Evolutionary conservation across 1,139 yeast genomes (phyloP).

Genomic region (Lodderomyces margitis): DNA sequence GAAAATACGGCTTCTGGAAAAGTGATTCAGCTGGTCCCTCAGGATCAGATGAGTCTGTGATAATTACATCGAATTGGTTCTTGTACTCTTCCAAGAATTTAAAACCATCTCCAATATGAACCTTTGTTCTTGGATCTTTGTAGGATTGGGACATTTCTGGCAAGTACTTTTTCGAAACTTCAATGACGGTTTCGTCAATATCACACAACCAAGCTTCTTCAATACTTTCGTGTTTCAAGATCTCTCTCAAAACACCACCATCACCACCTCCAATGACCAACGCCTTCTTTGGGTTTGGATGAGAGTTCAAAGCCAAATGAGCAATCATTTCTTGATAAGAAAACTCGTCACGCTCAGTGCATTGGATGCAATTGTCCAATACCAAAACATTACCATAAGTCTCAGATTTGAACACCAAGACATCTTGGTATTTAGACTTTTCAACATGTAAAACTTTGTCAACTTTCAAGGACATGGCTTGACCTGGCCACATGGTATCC

Average conservation of each 20-base stretch:
- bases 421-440: conserved; percentile 84
- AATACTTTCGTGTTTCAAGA: conserved; percentile 78
- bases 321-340: conserved; percentile 95
- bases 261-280: conserved; percentile 96
- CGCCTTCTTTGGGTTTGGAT: conserved; percentile 86
- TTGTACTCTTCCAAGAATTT: conserved; percentile 76
- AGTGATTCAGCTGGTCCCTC: conserved; percentile 94
- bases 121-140: conserved; percentile 75
- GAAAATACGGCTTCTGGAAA: conserved; percentile 84
- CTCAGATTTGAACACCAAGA: conserved; percentile 81
- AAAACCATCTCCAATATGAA: conserved; percentile 89
- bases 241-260: conserved; percentile 92
- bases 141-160: conserved; percentile 83
- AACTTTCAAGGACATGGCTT: conserved; percentile 84
- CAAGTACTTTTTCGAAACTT: conserved; percentile 75
- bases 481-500: conserved; percentile 93
- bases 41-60: conserved; percentile 94
- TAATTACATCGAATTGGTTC: conserved; percentile 79
- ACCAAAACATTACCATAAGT: conserved; percentile 90
- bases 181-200: conserved; percentile 87
- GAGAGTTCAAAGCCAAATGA: conserved; percentile 85
- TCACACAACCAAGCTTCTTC: conserved; percentile 89
- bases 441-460: conserved; percentile 79
- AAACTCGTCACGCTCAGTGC: conserved; percentile 92
- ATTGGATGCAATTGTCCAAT: conserved; percentile 87